Percentiles rank a stretch among this genome's conserved stretches.
phyloP scores from a whole-genome alignment of 2,329 filamentous ascomycete species.

The Phialemoniopsis sp. region DNA sequence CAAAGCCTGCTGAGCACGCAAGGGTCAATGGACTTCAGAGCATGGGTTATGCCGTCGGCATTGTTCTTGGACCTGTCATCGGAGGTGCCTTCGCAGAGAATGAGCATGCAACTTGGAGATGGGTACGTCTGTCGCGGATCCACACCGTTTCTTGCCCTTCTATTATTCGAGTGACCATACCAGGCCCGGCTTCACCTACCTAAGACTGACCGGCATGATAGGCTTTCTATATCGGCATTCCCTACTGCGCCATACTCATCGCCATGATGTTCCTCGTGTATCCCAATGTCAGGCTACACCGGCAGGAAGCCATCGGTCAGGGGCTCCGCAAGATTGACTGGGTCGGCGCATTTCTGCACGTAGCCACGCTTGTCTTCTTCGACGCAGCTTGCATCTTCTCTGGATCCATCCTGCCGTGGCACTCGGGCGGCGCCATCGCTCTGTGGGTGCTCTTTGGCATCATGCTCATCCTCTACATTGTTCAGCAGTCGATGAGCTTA shows the following conservation, averaged over 20 bases:
- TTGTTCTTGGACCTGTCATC: constrained; percentile 13
- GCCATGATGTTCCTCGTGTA: constrained; percentile 38
- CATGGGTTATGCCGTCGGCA: constrained; percentile 16
- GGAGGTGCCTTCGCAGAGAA: constrained; percentile 27
- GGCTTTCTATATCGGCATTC: constrained; percentile 49
- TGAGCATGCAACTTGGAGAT: constrained; percentile 33
- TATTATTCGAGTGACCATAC: too few species aligned
- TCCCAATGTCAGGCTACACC: too few species aligned
- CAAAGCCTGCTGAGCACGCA: too few species aligned
- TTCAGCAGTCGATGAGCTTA: constrained; percentile 41
- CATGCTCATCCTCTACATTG: constrained; percentile 33
- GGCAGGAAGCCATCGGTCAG: constrained; percentile 7
- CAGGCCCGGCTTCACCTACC: too few species aligned
- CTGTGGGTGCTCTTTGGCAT: constrained; percentile 42
- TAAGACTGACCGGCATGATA: too few species aligned
- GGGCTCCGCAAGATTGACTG: constrained; percentile 21
- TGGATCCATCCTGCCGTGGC: constrained; percentile 45
- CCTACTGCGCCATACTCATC: constrained; percentile 30
- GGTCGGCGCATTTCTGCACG: constrained; percentile 22
- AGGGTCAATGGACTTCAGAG: too few species aligned
- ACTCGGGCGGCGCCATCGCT: constrained; percentile 34
- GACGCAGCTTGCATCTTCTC: constrained; percentile 46
- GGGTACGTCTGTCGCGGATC: too few species aligned
- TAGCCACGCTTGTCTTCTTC: constrained; percentile 27
- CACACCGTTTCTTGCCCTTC: too few species aligned